Evolutionary conservation across 257 asterid species (phyloP).

Genomic region (Ajuga chamaepitys): DNA sequence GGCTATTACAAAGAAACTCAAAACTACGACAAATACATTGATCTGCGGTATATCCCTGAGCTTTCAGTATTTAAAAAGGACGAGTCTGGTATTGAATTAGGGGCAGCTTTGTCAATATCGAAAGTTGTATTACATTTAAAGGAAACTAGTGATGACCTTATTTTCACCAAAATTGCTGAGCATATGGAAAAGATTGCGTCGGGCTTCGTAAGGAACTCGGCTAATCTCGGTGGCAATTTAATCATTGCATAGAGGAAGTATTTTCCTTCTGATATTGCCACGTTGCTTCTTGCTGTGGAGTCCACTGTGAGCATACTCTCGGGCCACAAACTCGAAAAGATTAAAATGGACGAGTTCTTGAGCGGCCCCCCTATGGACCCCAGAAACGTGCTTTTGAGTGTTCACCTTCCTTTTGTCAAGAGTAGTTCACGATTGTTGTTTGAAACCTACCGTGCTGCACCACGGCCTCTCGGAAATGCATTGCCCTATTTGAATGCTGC

Average conservation of each 20-base stretch:
- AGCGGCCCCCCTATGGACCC: slow-evolving; percentile 7
- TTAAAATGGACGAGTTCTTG: slow-evolving; percentile 10
- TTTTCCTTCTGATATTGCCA: slow-evolving; percentile 17
- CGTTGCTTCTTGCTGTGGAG: slow-evolving; percentile 16
- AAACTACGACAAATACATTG: slow-evolving; percentile 7
- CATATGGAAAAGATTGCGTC: slow-evolving; percentile 18
- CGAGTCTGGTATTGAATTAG: slow-evolving; percentile 10
- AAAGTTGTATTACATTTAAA: slow-evolving; percentile 5
- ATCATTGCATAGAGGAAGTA: slow-evolving; percentile 11
- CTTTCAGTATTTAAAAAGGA: slow-evolving; percentile 8
- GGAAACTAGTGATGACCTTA: slow-evolving; percentile 3
- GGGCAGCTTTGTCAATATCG: slow-evolving; percentile 16
- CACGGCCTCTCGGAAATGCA: slow-evolving; percentile 17
- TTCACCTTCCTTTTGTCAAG: slow-evolving; percentile 9
- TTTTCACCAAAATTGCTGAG: slow-evolving; percentile 9
- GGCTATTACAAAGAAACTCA: slow-evolving; percentile 10
- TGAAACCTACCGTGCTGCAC: slow-evolving; percentile 15
- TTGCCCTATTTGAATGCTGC: slow-evolving; percentile 19
- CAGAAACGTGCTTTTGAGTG: slow-evolving; percentile 1
- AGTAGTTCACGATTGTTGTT: not conserved
- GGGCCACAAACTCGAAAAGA: not conserved
- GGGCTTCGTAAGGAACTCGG: slow-evolving; percentile 12
- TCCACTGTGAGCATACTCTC: slow-evolving; percentile 10
- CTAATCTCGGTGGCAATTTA: slow-evolving; percentile 17
- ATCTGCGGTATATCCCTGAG: slow-evolving; percentile 15